Base-by-base conservation (phyloP, 202 grass and related monocot species). In the Hordeum pubiflorum region DNA sequence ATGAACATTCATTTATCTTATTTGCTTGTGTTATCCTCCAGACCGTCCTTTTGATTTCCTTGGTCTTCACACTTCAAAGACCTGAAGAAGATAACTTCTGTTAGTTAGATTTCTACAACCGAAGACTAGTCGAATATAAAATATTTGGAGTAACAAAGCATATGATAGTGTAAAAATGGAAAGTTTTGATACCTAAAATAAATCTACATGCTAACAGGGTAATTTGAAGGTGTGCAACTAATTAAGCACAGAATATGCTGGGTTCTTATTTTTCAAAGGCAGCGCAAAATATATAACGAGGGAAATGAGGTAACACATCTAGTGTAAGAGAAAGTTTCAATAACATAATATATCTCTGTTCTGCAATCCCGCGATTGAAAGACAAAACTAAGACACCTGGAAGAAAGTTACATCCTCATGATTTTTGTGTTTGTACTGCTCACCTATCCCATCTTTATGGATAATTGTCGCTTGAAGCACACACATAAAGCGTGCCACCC, bases 361-460 rank as follows among this genome's bases (percentile, higher is more conserved):
- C 23, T 27, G 40, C 40, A 29, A 15, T 72, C 13, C 14, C 4
- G 7, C 43, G 2, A 41, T 52, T 72, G 9, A 72, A 50, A 72
- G 24, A n/a, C 20, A 22, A 58, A 58, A 72, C 21, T 26, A 71
- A 58, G 23, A 32, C 56, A 71, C 18, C 22, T 29, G 21, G 68
- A 40, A 57, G 82, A 84, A 77, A 77, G 77, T 85, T 69, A 81
- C 41, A 76, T 62, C 36, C 23, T 63, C n/a, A 20, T 59, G 33
- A 68, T 84, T 74, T 9, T 54, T 80, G n/a, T 41, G 15, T 62
- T 61, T 7, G 52, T 23, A 32, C 10, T 60, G 34, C 26, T 58
- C 7, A 48, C 27, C 27, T 61, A 76, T 37, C 55, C 22, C 77
- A 77, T 77, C 77, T 43, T 81, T 20, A 46, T 37, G 44, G 80